Conservation (phyloP, 192 early-diverging fungal genomes). For the Allomyces macrogynus region DNA sequence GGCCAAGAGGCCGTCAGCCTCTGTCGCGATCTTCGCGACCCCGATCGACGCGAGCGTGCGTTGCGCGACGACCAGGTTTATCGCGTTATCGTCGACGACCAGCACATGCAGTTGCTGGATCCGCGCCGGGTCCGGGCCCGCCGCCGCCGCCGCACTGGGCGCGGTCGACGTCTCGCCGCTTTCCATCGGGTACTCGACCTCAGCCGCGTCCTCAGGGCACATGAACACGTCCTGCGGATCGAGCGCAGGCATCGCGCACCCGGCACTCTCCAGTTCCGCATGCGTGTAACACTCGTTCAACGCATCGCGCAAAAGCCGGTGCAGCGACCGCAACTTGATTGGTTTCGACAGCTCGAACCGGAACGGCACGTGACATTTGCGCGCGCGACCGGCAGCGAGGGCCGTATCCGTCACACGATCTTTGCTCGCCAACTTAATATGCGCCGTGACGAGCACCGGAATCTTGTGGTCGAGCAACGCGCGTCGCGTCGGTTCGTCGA, state of each 20-base stretch:
- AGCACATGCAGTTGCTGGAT: constrained; percentile 46
- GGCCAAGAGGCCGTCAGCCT: background rate
- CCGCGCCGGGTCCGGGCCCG: constrained; percentile 24
- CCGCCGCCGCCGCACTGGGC: constrained; percentile 39
- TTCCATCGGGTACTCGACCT: constrained; percentile 35
- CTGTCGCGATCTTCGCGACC: background rate
- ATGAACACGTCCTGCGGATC: constrained; percentile 16
- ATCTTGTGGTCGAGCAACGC: background rate
- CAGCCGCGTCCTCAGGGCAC: constrained; percentile 46
- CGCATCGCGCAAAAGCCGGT: background rate
- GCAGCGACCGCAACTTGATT: background rate
- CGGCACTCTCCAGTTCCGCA: background rate
- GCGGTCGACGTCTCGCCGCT: constrained; percentile 43
- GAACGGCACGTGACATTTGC: background rate
- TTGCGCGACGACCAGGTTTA: constrained; percentile 66
- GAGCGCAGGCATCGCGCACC: background rate
- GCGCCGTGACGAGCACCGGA: background rate
- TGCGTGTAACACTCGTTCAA: background rate
- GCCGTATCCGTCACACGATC: background rate
- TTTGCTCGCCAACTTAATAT: background rate
- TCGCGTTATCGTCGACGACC: constrained; percentile 66
- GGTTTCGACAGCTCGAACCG: background rate
- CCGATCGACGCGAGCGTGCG: constrained; percentile 31
- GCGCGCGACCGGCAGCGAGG: background rate
- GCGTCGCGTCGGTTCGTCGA: background rate